Evolutionary conservation across 2,329 filamentous ascomycete genomes (phyloP).

Genomic region (Paecilomyces niveus): DNA sequence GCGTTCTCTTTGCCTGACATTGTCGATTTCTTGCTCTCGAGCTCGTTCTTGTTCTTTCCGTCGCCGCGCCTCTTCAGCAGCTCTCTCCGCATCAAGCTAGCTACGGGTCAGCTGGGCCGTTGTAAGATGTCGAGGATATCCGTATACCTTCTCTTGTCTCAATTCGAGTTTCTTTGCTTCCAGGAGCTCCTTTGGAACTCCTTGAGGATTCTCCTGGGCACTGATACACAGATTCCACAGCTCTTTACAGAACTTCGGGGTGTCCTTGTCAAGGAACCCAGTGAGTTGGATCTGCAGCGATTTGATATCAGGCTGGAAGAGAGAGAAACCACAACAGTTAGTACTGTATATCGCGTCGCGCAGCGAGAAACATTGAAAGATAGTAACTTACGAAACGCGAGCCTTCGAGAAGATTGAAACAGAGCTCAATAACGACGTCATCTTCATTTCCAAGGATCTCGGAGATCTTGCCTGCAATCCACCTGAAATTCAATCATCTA

Average conservation of each 20-base stretch:
- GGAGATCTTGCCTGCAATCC: conserved; percentile 84
- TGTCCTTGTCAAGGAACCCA: conserved; percentile 91
- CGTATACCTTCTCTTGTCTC: conserved; percentile 78
- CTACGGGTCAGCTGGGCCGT: conserved; percentile 2
- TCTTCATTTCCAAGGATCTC: conserved; percentile 88
- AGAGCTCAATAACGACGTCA: conserved; percentile 88
- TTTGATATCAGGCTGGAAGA: conserved; percentile 81
- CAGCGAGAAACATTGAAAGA: background rate
- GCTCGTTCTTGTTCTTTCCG: conserved; percentile 64
- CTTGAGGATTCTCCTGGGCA: conserved; percentile 79
- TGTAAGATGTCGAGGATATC: background rate
- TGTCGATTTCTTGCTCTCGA: conserved; percentile 64
- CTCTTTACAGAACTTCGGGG: conserved; percentile 81
- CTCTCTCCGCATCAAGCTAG: conserved; percentile 74
- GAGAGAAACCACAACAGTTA: conserved; percentile 10
- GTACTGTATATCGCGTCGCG: conserved; percentile 9
- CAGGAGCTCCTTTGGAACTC: conserved; percentile 86
- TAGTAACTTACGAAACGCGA: conserved; percentile 60
- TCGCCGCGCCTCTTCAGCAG: conserved; percentile 65
- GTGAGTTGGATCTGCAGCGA: conserved; percentile 88
- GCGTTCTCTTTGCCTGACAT: conserved; percentile 53
- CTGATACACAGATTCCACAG: conserved; percentile 88
- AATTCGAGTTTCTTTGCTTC: conserved; percentile 95
- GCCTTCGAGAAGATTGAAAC: conserved; percentile 63
- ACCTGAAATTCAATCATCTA: conserved; percentile 49